phyloP scores from a whole-genome alignment of 805 yeast genomes.

The Yamadazyma kitorensis region DNA sequence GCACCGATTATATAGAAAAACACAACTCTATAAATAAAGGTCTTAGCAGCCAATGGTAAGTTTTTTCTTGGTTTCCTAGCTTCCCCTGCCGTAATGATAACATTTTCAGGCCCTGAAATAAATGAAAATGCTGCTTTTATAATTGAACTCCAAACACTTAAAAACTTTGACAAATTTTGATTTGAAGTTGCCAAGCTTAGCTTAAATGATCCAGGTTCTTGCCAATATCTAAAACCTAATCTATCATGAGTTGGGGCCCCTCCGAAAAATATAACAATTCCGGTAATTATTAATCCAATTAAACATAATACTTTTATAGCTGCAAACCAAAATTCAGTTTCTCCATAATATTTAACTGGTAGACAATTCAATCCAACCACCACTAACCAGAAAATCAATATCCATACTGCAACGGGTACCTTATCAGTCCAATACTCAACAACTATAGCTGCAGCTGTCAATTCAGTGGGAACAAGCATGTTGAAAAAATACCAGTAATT shows the following conservation, averaged over 20 bases:
- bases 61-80: slow-evolving; percentile 33
- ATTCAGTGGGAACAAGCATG: slow-evolving; percentile 35
- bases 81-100: slow-evolving; percentile 67
- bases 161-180: no score
- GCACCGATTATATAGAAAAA: slow-evolving; percentile 41
- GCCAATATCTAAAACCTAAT: slow-evolving; percentile 47
- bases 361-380: slow-evolving; percentile 24
- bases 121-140: slow-evolving; percentile 62
- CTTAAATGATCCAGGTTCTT: slow-evolving; percentile 22
- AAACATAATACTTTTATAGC: slow-evolving; percentile 29
- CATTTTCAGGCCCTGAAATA: slow-evolving; percentile 57
- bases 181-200: no score
- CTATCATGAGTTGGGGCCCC: slow-evolving; percentile 38
- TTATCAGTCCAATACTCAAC: slow-evolving; percentile 33
- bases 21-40: slow-evolving; percentile 52
- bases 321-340: slow-evolving; percentile 36
- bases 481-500: slow-evolving; percentile 35
- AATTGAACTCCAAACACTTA: slow-evolving; percentile 59
- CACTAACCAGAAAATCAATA: slow-evolving; percentile 29
- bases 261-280: slow-evolving; percentile 36
- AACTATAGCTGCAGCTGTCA: slow-evolving; percentile 35
- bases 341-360: slow-evolving; percentile 34
- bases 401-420: slow-evolving; percentile 39
- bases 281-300: slow-evolving; percentile 30
- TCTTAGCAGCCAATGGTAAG: slow-evolving; percentile 55